Percentiles rank a stretch among this genome's conserved stretches.
Conservation (phyloP, 2,329 filamentous ascomycete species). For the Calonectria honghensis region DNA sequence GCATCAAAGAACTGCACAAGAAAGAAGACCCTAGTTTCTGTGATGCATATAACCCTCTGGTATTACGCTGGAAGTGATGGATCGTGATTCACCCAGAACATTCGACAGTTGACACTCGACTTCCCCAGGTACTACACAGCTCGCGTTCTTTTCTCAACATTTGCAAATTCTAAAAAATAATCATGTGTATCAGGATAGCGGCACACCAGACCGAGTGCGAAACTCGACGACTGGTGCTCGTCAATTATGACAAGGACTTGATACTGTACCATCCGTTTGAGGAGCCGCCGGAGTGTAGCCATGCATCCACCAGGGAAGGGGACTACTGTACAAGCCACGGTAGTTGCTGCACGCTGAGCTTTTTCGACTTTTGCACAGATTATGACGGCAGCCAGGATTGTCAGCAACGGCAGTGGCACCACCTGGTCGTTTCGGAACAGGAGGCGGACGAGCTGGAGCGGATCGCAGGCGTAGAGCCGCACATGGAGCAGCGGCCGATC, state of each 20-base stretch:
- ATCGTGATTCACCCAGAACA: background rate
- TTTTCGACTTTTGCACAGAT: background rate
- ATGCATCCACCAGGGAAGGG: background rate
- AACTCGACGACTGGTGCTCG: background rate
- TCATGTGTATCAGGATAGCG: slow-evolving; percentile 10
- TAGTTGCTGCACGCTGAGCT: background rate
- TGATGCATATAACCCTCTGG: background rate
- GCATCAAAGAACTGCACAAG: slow-evolving; percentile 14
- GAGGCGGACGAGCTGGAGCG: background rate
- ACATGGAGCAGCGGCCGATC: too few species aligned
- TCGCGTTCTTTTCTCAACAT: background rate
- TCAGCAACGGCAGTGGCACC: background rate
- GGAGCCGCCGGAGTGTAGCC: background rate
- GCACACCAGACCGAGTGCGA: slow-evolving; percentile 28
- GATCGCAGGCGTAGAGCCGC: background rate
- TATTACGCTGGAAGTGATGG: background rate
- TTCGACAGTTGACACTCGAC: background rate
- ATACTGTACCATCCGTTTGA: slow-evolving; percentile 31
- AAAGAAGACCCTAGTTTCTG: background rate
- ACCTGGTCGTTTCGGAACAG: background rate
- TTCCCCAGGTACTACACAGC: background rate
- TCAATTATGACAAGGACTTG: background rate
- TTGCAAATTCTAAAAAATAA: background rate
- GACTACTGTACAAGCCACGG: background rate
- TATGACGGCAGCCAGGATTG: background rate